phyloP scores from a whole-genome alignment of 768 basidiomycete species.

The Dentipellis sp. region DNA sequence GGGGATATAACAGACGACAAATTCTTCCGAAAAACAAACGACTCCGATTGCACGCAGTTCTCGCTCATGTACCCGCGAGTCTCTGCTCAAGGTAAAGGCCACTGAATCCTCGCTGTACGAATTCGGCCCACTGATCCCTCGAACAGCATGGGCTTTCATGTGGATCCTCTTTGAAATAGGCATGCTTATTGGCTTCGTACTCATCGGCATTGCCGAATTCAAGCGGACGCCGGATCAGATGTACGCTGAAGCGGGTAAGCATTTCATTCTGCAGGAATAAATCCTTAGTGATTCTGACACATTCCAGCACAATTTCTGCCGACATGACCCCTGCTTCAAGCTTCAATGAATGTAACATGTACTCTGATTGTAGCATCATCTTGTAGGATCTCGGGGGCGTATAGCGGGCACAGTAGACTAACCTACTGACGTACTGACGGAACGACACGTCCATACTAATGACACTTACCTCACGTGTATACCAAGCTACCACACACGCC shows the following conservation, averaged over 20 bases:
- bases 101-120: not conserved
- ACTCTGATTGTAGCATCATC: not conserved
- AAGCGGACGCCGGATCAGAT: conserved; percentile 51
- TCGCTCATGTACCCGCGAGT: conserved; percentile 61
- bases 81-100: conserved; percentile 56
- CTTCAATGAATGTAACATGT: too few species aligned
- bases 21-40: conserved; percentile 91
- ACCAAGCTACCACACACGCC: not conserved
- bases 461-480: not conserved
- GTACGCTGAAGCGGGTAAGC: conserved; percentile 64
- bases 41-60: conserved; percentile 90
- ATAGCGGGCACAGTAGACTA: not conserved
- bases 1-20: conserved; percentile 94
- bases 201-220: conserved; percentile 79
- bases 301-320: conserved; percentile 2
- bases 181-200: conserved; percentile 66
- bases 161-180: conserved; percentile 79
- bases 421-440: not conserved
- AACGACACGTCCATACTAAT: not conserved
- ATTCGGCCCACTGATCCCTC: not conserved
- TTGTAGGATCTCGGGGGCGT: not conserved
- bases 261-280: not conserved
- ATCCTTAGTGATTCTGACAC: not conserved
- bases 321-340: not conserved
- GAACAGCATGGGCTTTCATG: conserved; percentile 70